phyloP scores from a whole-genome alignment of 2,329 filamentous ascomycete genomes.

The Pseudocercospora crystallina region DNA sequence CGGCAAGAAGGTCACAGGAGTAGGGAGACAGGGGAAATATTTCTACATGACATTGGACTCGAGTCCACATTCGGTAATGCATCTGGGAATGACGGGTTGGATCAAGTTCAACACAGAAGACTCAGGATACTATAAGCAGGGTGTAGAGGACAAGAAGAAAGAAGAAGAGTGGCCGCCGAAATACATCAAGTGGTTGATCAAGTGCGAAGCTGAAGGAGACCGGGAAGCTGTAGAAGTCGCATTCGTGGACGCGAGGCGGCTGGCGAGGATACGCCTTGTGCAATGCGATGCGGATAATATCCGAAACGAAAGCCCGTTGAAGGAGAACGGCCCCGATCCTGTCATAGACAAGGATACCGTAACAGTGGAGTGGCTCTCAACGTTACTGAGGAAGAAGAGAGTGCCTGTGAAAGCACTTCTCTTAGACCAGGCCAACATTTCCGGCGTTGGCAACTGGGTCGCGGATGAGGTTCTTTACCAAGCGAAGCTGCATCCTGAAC shows the following conservation, averaged over 20 bases:
- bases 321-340: constrained; percentile 92
- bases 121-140: constrained; percentile 74
- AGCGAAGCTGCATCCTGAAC: constrained; percentile 84
- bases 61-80: constrained; percentile 73
- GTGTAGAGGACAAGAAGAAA: constrained; percentile 49
- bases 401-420: constrained; percentile 88
- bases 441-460: constrained; percentile 96
- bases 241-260: constrained; percentile 78
- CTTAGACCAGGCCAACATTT: constrained; percentile 83
- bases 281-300: constrained; percentile 77
- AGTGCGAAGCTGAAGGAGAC: constrained; percentile 43
- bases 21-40: constrained; percentile 91
- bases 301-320: constrained; percentile 71
- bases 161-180: constrained; percentile 75
- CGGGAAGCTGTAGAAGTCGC: constrained; percentile 62
- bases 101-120: constrained; percentile 79
- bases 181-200: constrained; percentile 83
- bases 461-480: constrained; percentile 93
- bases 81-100: constrained; percentile 66
- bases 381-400: constrained; percentile 70
- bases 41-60: constrained; percentile 83
- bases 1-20: constrained; percentile 69
- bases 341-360: constrained; percentile 77
- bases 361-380: constrained; percentile 71
- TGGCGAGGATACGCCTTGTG: constrained; percentile 77